Evolutionary conservation across 164 flowering plant species (phyloP), one percentile per base, ranked within the genome.

Genomic region (Magnolia kwangsiensis): DNA sequence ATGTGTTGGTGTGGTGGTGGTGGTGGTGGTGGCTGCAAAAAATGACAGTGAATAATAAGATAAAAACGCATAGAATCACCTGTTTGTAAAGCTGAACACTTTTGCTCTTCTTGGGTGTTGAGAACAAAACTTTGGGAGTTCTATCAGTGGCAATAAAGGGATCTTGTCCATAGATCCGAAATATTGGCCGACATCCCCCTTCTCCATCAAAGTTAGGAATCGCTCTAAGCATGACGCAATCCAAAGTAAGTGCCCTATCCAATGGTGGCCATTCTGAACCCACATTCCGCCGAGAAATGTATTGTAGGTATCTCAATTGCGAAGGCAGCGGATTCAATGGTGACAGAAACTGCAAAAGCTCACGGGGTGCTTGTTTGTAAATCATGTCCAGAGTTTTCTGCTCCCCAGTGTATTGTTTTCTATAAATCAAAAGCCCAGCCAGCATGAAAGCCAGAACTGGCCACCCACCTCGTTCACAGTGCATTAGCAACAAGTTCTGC

Each of bases 381-480:
- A 96, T 86, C 98, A 94, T 91, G 76, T 96, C 99, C 84, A 96
- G 81, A 4, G 97, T 96, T 83, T 86, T 94, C 81, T 84, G 94
- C 87, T 96, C 99, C 68, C 93, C 99, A 71, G 82, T 83, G 72
- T 91, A 94, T 49, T 84, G 94, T 78, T 90, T 94, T 81, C 93
- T 84, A 78, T 91, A 96, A 70, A 94, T 84, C 83, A 94, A 79
- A 59, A 96, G 88, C n/a, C 90, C 96, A 73, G 99, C 89, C 63
- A 96, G 87, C 93, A 96, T 90, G 86, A 93, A 96, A 63, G 96
- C 98, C 83, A 96, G 82, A 79, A 90, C 94, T 4, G 94, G 91
- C 99, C 98, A 94, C 58, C 94, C 98, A 71, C 99, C 99, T 18
- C 85, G 85, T 76, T 94, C 98, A 80, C 98, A 96, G 82, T 96